phyloP scores from a whole-genome alignment of 2,329 filamentous ascomycete species.

The Exophiala bonariae region DNA sequence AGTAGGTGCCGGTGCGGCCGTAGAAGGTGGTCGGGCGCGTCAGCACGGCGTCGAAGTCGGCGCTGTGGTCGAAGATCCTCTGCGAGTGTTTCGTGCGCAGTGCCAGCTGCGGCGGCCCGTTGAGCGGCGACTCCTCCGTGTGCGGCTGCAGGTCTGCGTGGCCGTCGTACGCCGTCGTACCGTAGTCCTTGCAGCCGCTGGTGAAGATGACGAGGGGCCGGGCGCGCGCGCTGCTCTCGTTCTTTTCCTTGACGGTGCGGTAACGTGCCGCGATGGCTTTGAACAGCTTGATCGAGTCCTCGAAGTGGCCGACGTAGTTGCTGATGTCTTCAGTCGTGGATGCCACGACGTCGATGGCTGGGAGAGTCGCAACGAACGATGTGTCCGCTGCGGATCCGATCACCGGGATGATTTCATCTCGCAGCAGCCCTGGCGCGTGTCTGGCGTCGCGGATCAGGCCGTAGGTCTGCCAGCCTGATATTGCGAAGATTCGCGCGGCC shows the following conservation, averaged over 20 bases:
- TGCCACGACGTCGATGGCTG: constrained; percentile 41
- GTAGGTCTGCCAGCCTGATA: constrained; percentile 46
- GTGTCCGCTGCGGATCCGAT: not conserved
- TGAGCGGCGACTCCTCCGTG: too few species aligned
- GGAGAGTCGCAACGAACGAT: not conserved
- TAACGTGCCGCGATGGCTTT: constrained; percentile 34
- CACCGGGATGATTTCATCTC: constrained; percentile 3
- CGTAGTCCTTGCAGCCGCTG: constrained; percentile 54
- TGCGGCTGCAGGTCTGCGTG: too few species aligned
- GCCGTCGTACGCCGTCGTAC: constrained; percentile 17
- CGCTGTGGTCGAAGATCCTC: constrained; percentile 38
- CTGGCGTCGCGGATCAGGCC: constrained; percentile 42
- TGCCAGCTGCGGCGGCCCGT: constrained; percentile 23
- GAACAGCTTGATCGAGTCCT: constrained; percentile 37
- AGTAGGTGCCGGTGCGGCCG: constrained; percentile 47
- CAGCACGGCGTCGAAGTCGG: constrained; percentile 44
- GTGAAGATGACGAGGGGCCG: constrained; percentile 45
- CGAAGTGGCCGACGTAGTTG: constrained; percentile 43
- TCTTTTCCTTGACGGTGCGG: constrained; percentile 29
- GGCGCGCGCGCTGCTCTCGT: too few species aligned
- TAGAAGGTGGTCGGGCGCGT: constrained; percentile 49
- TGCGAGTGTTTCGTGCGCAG: constrained; percentile 36
- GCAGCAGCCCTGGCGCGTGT: not conserved
- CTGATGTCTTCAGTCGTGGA: constrained; percentile 43
- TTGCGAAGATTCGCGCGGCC: constrained; percentile 47